Conservation (phyloP, 345 rosid genomes). For the Gossypium australe region DNA sequence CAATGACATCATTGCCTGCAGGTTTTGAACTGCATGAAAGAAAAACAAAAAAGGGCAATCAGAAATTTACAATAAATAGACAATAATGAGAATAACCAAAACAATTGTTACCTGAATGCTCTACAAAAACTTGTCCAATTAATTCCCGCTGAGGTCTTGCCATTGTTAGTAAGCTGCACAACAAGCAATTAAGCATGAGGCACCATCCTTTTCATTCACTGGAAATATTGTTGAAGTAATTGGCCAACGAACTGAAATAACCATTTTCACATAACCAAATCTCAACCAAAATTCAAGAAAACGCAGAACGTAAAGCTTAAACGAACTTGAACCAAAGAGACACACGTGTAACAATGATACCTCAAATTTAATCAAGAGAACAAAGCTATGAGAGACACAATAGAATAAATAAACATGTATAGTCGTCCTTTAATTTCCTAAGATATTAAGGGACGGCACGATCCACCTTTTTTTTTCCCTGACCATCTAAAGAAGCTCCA, state of each 20-base stretch:
- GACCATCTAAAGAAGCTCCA: too few relatives aligned
- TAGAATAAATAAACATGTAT: not conserved
- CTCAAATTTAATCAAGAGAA: not conserved
- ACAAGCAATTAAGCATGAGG: not conserved
- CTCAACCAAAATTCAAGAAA: not conserved
- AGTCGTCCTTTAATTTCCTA: too few relatives aligned
- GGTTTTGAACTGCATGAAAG: constrained; percentile 58
- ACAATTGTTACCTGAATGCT: constrained; percentile 60
- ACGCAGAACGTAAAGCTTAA: not conserved
- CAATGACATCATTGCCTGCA: constrained; percentile 79
- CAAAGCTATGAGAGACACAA: not conserved
- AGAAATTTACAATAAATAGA: not conserved
- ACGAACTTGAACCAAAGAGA: not conserved
- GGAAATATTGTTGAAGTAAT: not conserved
- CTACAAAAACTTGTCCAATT: constrained; percentile 50
- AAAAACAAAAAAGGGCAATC: not conserved
- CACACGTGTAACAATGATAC: not conserved
- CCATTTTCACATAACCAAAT: not conserved
- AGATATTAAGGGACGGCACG: too few relatives aligned
- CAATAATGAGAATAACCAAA: not conserved
- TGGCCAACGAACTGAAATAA: not conserved
- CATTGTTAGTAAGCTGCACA: constrained; percentile 48
- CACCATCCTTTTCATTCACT: not conserved
- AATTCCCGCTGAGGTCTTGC: constrained; percentile 45
- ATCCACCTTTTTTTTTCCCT: too few relatives aligned